Conservation (phyloP, 2,329 filamentous ascomycete species). For the Nemania sp. region DNA sequence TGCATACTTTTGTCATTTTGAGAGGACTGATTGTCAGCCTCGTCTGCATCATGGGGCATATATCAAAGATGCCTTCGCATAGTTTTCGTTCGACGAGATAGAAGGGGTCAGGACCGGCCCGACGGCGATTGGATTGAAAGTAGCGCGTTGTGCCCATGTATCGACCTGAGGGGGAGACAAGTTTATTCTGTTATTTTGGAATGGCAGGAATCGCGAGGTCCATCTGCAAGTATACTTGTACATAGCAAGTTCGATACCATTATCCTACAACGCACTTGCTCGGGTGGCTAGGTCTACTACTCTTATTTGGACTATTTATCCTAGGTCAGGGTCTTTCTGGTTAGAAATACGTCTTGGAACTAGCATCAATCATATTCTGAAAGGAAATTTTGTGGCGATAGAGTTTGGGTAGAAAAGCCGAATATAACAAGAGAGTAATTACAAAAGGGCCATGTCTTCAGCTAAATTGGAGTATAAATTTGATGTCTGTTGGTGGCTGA, state of each 20-base stretch:
- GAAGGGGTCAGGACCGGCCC: constrained; percentile 15
- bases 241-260: constrained; percentile 38
- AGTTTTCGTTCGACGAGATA: constrained; percentile 20
- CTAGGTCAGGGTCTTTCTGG: constrained; percentile 10
- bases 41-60: constrained; percentile 15
- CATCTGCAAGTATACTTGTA: constrained; percentile 30
- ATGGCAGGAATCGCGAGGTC: constrained; percentile 21
- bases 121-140: constrained; percentile 21
- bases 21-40: constrained; percentile 15
- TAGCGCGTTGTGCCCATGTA: constrained; percentile 22
- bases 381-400: constrained; percentile 5
- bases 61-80: constrained; percentile 13
- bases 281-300: constrained; percentile 22
- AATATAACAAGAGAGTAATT: too few species aligned
- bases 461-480: too few species aligned
- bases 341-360: too few species aligned
- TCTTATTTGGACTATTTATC: constrained; percentile 12
- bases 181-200: constrained; percentile 24
- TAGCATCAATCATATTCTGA: constrained; percentile 13
- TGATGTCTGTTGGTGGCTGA: too few species aligned
- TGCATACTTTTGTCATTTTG: constrained; percentile 23
- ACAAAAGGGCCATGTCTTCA: too few species aligned
- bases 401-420: too few species aligned
- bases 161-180: constrained; percentile 17
- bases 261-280: constrained; percentile 16